Percentiles rank a stretch among this genome's conserved stretches.
Conservation (phyloP, 139 green algal species). For the Nannochloris sp. region DNA sequence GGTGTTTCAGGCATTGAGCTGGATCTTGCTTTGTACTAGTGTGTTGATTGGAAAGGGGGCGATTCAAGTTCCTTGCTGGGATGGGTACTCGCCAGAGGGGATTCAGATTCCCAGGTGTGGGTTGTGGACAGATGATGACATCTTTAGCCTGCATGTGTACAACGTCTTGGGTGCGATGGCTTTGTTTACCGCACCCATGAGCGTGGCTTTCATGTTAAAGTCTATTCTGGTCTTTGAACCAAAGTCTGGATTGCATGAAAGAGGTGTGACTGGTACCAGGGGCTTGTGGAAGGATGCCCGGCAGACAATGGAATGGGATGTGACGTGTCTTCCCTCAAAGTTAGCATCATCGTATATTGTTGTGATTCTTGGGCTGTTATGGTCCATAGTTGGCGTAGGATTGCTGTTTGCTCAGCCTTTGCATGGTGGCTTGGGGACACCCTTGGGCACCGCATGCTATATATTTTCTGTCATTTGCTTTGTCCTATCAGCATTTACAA, state of each 20-base stretch:
- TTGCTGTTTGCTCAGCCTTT: constrained; percentile 25
- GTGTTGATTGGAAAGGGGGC: neutral
- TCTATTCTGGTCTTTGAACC: constrained; percentile 44
- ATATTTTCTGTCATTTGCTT: constrained; percentile 43
- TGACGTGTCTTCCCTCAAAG: constrained; percentile 20
- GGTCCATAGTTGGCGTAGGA: constrained; percentile 27
- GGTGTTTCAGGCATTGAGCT: constrained; percentile 38
- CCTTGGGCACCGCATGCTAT: neutral
- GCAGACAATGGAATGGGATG: constrained; percentile 10
- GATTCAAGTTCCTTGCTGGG: neutral
- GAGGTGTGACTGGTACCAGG: neutral
- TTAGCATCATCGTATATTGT: constrained; percentile 19
- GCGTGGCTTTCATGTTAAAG: constrained; percentile 43
- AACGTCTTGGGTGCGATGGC: neutral
- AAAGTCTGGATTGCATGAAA: neutral
- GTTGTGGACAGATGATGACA: no score
- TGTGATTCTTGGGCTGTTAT: constrained; percentile 36
- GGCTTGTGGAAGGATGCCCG: neutral
- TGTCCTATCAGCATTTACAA: constrained; percentile 57
- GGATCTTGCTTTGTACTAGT: constrained; percentile 10
- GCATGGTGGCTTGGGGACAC: neutral
- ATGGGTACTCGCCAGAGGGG: no score
- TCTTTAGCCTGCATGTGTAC: neutral
- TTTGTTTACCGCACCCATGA: constrained; percentile 7
- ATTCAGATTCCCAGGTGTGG: no score